Evolutionary conservation across 306 rosid species (phyloP).

Genomic region (Lathyrus sativus): DNA sequence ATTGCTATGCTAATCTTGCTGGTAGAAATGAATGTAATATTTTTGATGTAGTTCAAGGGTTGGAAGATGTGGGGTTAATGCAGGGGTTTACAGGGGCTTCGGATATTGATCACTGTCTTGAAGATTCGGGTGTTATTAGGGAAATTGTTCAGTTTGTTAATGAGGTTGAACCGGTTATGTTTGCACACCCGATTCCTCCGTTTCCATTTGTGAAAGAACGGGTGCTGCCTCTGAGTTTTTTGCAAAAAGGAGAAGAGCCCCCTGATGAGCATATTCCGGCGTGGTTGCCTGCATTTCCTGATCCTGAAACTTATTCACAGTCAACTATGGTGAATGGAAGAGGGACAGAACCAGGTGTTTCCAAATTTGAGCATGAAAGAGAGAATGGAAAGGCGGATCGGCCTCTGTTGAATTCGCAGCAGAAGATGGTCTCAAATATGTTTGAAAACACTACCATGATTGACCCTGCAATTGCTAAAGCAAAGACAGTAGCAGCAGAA

Average conservation of each 20-base stretch:
- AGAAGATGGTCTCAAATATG: conserved; percentile 48
- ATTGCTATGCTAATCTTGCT: conserved; percentile 62
- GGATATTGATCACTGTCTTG: conserved; percentile 68
- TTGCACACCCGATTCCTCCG: conserved; percentile 58
- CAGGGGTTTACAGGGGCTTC: conserved; percentile 85
- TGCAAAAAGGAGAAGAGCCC: conserved; percentile 62
- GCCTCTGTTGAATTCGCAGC: conserved; percentile 55
- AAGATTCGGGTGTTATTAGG: conserved; percentile 54
- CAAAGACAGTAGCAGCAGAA: conserved; percentile 51
- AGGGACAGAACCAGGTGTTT: conserved; percentile 42
- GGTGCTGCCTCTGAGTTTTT: conserved; percentile 56
- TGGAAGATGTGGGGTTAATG: conserved; percentile 66
- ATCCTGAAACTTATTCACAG: conserved; percentile 48
- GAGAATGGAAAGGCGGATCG: conserved; percentile 51
- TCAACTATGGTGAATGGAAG: conserved; percentile 42
- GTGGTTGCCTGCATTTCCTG: conserved; percentile 90
- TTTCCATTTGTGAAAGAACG: conserved; percentile 72
- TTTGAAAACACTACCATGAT: conserved; percentile 47
- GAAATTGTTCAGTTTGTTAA: conserved; percentile 55
- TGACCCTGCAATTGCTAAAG: conserved; percentile 54
- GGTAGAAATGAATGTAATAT: conserved; percentile 70
- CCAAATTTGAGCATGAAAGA: conserved; percentile 52
- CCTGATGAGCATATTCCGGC: conserved; percentile 72
- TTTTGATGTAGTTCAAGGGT: conserved; percentile 72
- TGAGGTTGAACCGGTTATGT: conserved; percentile 50